Conservation (phyloP, 2,329 filamentous ascomycete species). For the Fusarium luffae region DNA sequence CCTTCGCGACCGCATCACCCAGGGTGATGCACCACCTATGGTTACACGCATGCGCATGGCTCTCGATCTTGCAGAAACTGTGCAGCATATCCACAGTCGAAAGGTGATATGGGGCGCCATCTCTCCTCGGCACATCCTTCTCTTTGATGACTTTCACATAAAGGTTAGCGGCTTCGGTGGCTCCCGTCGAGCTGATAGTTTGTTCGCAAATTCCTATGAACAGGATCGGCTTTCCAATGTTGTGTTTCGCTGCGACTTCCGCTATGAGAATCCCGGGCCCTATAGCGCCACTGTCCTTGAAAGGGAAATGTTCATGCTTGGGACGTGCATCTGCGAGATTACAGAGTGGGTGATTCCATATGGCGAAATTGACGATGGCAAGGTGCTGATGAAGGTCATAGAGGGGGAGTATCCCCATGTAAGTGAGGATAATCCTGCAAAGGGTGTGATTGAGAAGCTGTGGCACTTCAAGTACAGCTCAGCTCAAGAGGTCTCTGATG, state of each 20-base stretch:
- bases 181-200: accelerated
- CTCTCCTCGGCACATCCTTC: neutral
- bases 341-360: neutral
- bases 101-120: accelerated
- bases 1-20: no score
- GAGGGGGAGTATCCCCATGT: neutral
- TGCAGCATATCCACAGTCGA: no score
- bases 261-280: no score
- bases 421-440: neutral
- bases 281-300: neutral
- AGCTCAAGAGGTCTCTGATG: neutral
- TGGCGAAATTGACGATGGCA: neutral
- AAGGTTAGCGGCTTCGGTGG: accelerated
- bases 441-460: accelerated
- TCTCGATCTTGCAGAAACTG: no score
- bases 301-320: neutral
- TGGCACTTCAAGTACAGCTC: neutral
- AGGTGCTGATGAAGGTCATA: no score
- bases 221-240: no score
- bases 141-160: neutral
- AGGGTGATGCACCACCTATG: no score
- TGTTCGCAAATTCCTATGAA: neutral
- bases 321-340: neutral
- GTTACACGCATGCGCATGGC: no score
- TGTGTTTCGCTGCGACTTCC: no score